Conservation (phyloP, 192 early-diverging fungal genomes). For the Linnemannia elongata region DNA sequence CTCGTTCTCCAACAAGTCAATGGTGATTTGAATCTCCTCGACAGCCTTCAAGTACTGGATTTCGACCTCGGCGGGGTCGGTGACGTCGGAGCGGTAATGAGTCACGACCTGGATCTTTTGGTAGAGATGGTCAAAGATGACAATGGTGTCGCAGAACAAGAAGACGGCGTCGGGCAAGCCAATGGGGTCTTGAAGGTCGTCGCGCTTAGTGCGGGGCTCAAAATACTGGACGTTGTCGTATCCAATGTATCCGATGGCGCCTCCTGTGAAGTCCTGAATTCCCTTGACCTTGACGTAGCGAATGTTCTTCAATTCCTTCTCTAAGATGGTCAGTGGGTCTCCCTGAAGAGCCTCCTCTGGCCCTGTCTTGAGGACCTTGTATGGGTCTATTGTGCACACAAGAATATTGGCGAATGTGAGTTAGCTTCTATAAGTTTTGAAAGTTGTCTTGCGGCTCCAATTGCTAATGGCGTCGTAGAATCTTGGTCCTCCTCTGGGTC, state of each 20-base stretch:
- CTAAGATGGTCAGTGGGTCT: conserved; percentile 89
- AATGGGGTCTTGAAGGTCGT: conserved; percentile 84
- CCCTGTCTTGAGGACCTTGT: conserved; percentile 87
- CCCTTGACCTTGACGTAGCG: conserved; percentile 86
- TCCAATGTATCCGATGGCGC: conserved; percentile 96
- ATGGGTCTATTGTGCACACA: conserved; percentile 74
- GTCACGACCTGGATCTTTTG: conserved; percentile 93
- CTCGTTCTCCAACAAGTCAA: conserved; percentile 78
- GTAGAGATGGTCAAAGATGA: conserved; percentile 96
- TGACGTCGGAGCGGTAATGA: conserved; percentile 81
- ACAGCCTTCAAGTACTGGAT: conserved; percentile 79
- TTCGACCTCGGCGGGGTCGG: conserved; percentile 67
- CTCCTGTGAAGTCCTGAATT: conserved; percentile 91
- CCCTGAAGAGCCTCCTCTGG: conserved; percentile 75
- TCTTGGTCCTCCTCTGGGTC: neutral
- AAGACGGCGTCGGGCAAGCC: conserved; percentile 95
- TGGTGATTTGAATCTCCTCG: conserved; percentile 75
- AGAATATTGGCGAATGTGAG: neutral
- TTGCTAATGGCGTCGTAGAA: neutral
- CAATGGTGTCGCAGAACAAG: conserved; percentile 94
- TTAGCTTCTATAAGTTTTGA: neutral
- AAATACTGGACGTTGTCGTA: conserved; percentile 99
- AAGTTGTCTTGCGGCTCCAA: neutral
- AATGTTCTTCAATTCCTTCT: conserved; percentile 85
- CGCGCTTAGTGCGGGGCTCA: conserved; percentile 90